Evolutionary conservation across 768 basidiomycete species (phyloP).

Genomic region (Leucosporidium scottii): DNA sequence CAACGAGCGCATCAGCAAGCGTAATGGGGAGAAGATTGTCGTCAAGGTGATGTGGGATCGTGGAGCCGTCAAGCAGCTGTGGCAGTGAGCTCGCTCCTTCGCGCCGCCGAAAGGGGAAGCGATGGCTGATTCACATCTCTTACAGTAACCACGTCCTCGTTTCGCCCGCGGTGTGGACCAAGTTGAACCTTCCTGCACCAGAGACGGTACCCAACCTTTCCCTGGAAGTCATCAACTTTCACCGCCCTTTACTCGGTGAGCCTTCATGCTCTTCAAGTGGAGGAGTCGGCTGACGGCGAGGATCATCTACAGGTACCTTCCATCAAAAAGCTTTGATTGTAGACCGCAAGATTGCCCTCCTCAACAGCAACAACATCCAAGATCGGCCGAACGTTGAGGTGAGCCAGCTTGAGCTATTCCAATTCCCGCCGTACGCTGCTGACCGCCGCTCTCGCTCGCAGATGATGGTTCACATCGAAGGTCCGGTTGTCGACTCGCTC

Average conservation of each 20-base stretch:
- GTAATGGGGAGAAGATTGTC: slow-evolving; percentile 49
- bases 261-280: neutral
- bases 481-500: slow-evolving; percentile 60
- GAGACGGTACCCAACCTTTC: slow-evolving; percentile 57
- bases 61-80: slow-evolving; percentile 53
- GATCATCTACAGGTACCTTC: slow-evolving; percentile 51
- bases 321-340: slow-evolving; percentile 66
- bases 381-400: slow-evolving; percentile 45
- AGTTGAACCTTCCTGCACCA: slow-evolving; percentile 51
- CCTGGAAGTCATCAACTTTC: slow-evolving; percentile 57
- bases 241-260: slow-evolving; percentile 40
- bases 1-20: slow-evolving; percentile 48
- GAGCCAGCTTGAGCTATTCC: slow-evolving; percentile 22
- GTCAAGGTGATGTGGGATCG: slow-evolving; percentile 67
- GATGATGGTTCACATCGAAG: slow-evolving; percentile 66
- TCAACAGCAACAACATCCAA: slow-evolving; percentile 62
- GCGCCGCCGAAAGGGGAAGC: neutral
- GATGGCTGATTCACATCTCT: neutral
- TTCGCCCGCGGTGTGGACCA: slow-evolving; percentile 44
- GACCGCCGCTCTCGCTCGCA: slow-evolving; percentile 40
- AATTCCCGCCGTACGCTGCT: slow-evolving; percentile 33
- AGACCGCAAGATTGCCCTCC: slow-evolving; percentile 58
- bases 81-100: slow-evolving; percentile 6
- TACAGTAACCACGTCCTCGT: slow-evolving; percentile 30
- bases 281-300: slow-evolving; percentile 22